Percentiles rank a stretch among this genome's conserved stretches.
phyloP scores from a whole-genome alignment of 306 rosid genomes.

The Neltuma alba region DNA sequence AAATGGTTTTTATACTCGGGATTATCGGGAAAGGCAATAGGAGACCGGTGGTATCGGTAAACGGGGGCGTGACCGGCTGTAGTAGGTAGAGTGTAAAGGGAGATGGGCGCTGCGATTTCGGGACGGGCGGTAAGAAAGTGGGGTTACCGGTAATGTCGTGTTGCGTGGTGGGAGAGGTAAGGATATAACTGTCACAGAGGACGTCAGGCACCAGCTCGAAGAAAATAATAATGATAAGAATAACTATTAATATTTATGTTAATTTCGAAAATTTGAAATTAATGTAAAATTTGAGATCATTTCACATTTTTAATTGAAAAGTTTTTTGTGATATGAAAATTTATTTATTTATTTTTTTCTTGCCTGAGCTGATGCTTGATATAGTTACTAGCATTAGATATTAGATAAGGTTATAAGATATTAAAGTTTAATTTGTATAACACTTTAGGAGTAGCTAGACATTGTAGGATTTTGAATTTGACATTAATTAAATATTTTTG shows the following conservation, averaged over 20 bases:
- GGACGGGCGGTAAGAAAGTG: not conserved
- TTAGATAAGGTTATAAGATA: too few species aligned
- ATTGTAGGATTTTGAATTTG: not conserved
- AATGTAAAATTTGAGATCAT: too few species aligned
- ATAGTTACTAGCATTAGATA: too few species aligned
- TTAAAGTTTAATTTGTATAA: too few species aligned
- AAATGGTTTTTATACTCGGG: conserved; percentile 20
- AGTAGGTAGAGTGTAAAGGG: conserved; percentile 36
- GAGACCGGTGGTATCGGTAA: conserved; percentile 51
- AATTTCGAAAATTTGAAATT: too few species aligned
- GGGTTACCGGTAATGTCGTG: conserved; percentile 30
- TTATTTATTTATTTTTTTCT: too few species aligned
- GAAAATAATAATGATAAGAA: not conserved
- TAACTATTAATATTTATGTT: too few species aligned
- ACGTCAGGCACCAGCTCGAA: not conserved
- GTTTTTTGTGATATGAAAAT: too few species aligned
- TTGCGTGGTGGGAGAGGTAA: conserved; percentile 53
- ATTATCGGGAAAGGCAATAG: conserved; percentile 20
- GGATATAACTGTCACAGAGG: conserved; percentile 35
- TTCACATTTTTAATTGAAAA: too few species aligned
- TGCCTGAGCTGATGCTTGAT: too few species aligned
- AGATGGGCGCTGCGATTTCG: not conserved
- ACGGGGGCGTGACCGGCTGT: conserved; percentile 49
- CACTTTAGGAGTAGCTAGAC: too few species aligned
- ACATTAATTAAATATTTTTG: not conserved